Base-by-base conservation (phyloP, 441 rosid species). In the Bocquillonia castaneifolia region DNA sequence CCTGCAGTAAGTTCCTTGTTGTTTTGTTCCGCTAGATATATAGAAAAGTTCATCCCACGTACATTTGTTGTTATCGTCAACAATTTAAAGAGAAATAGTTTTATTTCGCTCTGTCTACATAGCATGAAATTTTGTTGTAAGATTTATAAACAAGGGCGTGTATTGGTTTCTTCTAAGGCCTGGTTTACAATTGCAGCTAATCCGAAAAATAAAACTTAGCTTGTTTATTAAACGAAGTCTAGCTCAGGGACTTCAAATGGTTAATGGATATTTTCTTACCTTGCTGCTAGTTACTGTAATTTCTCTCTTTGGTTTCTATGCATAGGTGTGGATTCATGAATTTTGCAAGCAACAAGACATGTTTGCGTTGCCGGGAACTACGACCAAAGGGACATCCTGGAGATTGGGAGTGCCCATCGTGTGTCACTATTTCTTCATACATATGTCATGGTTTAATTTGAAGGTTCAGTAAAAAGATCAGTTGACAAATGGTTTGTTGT, bases 351-450 rank as follows among this genome's bases (percentile, higher is more conserved):
- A 94, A 94, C 48, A 88, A 67, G 73, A 79, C 63, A 62, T 94
- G 99, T 75, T 71, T 81, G 54, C 82, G 82, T 32, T 94, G 99
- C 64, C 70, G 42, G 23, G 87, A 37, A 66, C 64, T 64, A 64
- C 88, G 96, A 28, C 91, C 94, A 10, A 81, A 80, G 77, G 81
- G 83, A 64, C 75, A 79, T 67, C 85, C 84, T 60, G 97, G 99
- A 81, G 97, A 91, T 57, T 91, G 99, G 96, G 93, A 88, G 73
- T 93, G 99, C 78, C 89, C 89, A 26, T 83, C 88, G 99, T 91
- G 55, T 73, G 95, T 79, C 66, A 74, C 73, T 75, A 66, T 64
- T 26, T n/a, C 54, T 23, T 14, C 56, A 52, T 25, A 44, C 64
- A 39, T 45, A 6, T 22, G 26, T 20, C 23, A 18, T 4, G 28